phyloP scores from a whole-genome alignment of 345 rosid species.

The Rhodamnia rubescens region DNA sequence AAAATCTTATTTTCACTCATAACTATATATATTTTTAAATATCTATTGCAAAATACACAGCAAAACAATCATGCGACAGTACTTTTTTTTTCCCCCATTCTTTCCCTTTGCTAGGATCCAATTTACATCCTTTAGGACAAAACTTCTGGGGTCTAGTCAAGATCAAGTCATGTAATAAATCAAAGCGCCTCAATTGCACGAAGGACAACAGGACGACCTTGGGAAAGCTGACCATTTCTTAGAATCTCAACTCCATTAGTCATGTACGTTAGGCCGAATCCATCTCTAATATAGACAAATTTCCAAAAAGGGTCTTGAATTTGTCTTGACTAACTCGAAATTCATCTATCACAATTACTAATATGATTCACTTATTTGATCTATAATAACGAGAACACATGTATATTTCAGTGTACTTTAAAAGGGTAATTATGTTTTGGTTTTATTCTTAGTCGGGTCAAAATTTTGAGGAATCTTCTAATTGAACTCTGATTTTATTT shows the following conservation, averaged over 20 bases:
- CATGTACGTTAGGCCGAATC: background rate
- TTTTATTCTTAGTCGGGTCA: rapidly evolving
- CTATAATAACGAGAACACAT: background rate
- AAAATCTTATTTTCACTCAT: background rate
- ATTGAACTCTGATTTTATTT: background rate
- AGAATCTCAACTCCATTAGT: background rate
- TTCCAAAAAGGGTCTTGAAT: background rate
- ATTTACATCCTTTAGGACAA: background rate
- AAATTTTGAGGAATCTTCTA: background rate
- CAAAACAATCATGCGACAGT: background rate
- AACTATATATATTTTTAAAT: background rate
- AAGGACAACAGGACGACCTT: background rate
- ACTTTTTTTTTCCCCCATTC: background rate
- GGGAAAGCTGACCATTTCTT: background rate
- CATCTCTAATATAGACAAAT: background rate
- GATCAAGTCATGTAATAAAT: background rate
- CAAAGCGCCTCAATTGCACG: background rate
- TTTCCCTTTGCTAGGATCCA: background rate
- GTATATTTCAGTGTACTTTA: background rate
- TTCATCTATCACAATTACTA: background rate
- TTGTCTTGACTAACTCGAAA: background rate
- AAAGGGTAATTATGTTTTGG: background rate
- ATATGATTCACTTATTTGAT: too few species aligned
- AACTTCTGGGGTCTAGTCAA: background rate
- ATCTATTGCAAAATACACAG: too few species aligned